Evolutionary conservation across 2,329 filamentous ascomycete species (phyloP), one percentile per base, ranked within the genome.

Genomic region (Curvularia sp.): DNA sequence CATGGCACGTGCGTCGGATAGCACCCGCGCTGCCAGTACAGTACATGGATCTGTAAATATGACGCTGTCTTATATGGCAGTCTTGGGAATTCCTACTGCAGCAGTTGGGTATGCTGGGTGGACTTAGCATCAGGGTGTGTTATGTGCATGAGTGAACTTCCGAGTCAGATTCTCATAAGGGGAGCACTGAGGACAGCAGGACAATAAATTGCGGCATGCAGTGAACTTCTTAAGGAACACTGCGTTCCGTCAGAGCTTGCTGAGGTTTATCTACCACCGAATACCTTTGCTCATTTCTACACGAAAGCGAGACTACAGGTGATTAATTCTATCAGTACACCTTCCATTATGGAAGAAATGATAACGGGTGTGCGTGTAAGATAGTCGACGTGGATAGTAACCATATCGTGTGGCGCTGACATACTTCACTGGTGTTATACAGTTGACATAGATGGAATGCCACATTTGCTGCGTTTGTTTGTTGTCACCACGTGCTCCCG

Each of bases 1-100:
- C 15, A 42, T 50, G 35, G 48, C 33, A n/a, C 38, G 48, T 50
- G 35, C 48, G 22, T 30, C 18, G 39, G 24, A 31, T 47, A 18
- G n/a, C 30, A 35, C 30, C 44, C 44, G 30, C 28, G 20, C 44
- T 33, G 30, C 28, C 44, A 22, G 1, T 18, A 18, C 24, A 24
- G 22, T 10, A 15, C 20, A 20, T 26, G 13, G 10, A 15, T 15
- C 22, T 43, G 9, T 22, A 18, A 12, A 20, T 42, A 43, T 43
- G 20, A 22, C 41, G 18, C 20, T 43, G 18, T 6, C 13, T 3
- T 22, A 15, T 43, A 13, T 33, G 31, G 8, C 22, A 6, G 20
- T 26, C 41, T 43, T 43, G 39, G n/a, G 4, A 33, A 4, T 13
- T 33, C 3, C 10, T 13, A 3, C 4, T 13, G 31, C 12, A 15